Percentiles rank a stretch among this genome's conserved stretches.
phyloP scores from a whole-genome alignment of 352 stramenopile genomes.

The Pythium dissimile region DNA sequence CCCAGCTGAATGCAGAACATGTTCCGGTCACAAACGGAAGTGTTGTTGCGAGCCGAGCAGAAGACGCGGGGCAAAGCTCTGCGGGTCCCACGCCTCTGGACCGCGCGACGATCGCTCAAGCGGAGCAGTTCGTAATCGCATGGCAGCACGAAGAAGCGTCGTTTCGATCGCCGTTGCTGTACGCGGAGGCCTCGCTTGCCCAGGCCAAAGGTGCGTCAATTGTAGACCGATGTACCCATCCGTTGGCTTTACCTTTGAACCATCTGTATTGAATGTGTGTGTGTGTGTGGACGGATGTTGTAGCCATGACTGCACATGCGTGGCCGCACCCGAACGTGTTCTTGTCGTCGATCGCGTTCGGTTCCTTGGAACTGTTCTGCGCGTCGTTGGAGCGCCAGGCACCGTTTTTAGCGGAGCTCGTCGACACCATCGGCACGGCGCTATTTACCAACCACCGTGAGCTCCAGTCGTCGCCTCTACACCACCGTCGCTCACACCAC shows the following conservation, averaged over 20 bases:
- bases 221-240: no score
- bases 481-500: no score
- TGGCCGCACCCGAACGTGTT: slow-evolving; percentile 57
- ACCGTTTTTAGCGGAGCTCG: slow-evolving; percentile 32
- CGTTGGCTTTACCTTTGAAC: no score
- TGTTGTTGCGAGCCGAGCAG: no score
- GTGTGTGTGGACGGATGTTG: no score
- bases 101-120: slow-evolving; percentile 6
- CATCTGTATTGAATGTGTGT: slow-evolving; percentile 1
- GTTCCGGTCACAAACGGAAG: no score
- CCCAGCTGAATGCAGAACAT: no score
- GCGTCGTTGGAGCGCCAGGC: slow-evolving; percentile 40
- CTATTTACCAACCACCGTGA: slow-evolving; percentile 12
- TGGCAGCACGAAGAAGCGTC: slow-evolving; percentile 43
- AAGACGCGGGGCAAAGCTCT: background rate
- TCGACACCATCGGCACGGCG: background rate
- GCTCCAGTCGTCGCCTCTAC: background rate
- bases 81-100: background rate
- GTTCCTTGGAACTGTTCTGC: slow-evolving; percentile 44
- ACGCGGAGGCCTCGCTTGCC: slow-evolving; percentile 56
- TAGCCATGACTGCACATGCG: slow-evolving; percentile 6
- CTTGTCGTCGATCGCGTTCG: slow-evolving; percentile 45
- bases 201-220: slow-evolving; percentile 53
- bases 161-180: slow-evolving; percentile 59
- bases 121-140: slow-evolving; percentile 52